Evolutionary conservation across 192 early-diverging fungal genomes (phyloP).

Genomic region (Polychytrium aggregatum): DNA sequence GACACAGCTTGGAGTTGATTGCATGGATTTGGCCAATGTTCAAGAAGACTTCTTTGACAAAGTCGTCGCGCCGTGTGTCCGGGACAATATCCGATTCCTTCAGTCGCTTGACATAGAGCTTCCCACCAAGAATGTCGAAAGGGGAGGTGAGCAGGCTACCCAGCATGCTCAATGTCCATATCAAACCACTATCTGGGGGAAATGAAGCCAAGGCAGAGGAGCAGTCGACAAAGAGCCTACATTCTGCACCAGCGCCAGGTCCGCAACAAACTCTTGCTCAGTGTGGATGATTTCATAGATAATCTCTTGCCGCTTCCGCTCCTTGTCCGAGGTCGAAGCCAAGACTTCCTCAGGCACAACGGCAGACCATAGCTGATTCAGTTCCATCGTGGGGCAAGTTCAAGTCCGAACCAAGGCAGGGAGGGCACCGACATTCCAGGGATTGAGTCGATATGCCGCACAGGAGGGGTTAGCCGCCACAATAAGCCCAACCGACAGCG

Average conservation of each 20-base stretch:
- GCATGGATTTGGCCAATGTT: constrained; percentile 23
- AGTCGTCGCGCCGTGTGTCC: constrained; percentile 44
- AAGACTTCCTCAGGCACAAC: constrained; percentile 65
- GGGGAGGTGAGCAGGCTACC: too few relatives aligned
- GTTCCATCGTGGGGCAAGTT: constrained; percentile 8
- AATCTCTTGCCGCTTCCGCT: constrained; percentile 83
- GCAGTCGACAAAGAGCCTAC: too few relatives aligned
- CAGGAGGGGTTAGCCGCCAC: too few relatives aligned
- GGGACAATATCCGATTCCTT: constrained; percentile 49
- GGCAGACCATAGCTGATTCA: constrained; percentile 74
- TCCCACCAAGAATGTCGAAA: too few relatives aligned
- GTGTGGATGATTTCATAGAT: constrained; percentile 89
- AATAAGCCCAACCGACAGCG: too few relatives aligned
- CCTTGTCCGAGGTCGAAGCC: constrained; percentile 55
- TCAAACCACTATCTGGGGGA: too few relatives aligned
- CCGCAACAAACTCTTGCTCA: constrained; percentile 83
- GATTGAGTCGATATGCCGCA: too few relatives aligned
- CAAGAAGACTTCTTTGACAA: constrained; percentile 54
- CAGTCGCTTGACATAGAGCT: constrained; percentile 25
- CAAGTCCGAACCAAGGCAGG: neutral
- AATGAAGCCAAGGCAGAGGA: too few relatives aligned
- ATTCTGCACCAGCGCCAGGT: constrained; percentile 68
- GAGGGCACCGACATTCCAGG: too few relatives aligned
- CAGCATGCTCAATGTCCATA: too few relatives aligned
- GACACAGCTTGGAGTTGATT: constrained; percentile 23